Evolutionary conservation across 23 red algal genomes (phyloP).

Genomic region (Chondrus crispus): DNA sequence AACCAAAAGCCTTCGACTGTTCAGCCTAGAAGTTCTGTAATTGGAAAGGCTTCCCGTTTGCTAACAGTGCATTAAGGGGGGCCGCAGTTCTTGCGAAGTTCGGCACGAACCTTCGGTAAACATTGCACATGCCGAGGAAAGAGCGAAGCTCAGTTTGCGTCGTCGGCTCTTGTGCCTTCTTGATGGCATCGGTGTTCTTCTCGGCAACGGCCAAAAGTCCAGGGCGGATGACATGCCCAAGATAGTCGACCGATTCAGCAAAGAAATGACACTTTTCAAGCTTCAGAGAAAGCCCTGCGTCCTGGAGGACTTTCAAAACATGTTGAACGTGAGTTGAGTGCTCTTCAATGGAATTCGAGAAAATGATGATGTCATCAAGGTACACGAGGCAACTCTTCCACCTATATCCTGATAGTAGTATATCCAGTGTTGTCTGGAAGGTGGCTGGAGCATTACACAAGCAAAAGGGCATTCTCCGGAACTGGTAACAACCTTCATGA

Average conservation of each 20-base stretch:
- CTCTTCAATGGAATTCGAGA: not conserved
- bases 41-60: not conserved
- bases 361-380: constrained; percentile 1
- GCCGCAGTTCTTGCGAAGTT: not conserved
- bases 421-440: not conserved
- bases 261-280: not conserved
- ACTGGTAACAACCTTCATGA: not conserved
- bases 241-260: no score
- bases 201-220: not conserved
- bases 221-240: constrained; percentile 4
- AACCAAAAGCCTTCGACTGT: not conserved
- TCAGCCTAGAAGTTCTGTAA: not conserved
- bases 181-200: constrained; percentile 4
- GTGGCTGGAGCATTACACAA: not conserved
- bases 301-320: not conserved
- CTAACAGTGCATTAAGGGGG: not conserved
- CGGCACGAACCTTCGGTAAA: not conserved
- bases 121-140: constrained; percentile 1
- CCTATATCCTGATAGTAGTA: not conserved
- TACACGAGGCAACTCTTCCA: not conserved
- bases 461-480: not conserved
- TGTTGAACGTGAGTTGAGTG: not conserved
- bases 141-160: not conserved
- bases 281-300: constrained; percentile 2
- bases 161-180: not conserved